These are phyloP conservation scores for Pleurotus ostreatus DNA, from an alignment of 768 basidiomycete species.

Conservation along the genomic window DNA sequence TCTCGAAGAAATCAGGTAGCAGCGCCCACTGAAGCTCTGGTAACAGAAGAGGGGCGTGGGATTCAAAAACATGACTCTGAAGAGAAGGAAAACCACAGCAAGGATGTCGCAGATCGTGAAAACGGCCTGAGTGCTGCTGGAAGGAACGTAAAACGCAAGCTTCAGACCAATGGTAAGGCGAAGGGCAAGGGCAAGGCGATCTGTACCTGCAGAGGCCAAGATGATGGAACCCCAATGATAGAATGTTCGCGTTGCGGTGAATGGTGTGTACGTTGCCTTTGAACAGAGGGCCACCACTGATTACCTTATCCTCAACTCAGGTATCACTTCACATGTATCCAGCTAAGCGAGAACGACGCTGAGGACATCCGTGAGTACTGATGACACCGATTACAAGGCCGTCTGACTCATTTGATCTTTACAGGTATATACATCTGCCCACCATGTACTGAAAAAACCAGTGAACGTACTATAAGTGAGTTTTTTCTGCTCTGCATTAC, in stretches of 20 bases:
- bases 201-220: slow-evolving; percentile 64
- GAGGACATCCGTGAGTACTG: slow-evolving; percentile 69
- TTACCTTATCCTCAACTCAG: slow-evolving; percentile 29
- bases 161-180: background rate
- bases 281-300: slow-evolving; percentile 5
- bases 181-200: slow-evolving; percentile 24
- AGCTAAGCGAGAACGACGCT: slow-evolving; percentile 58
- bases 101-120: slow-evolving; percentile 17
- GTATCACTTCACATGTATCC: slow-evolving; percentile 82
- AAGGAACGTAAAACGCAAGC: slow-evolving; percentile 16
- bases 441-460: slow-evolving; percentile 55
- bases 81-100: slow-evolving; percentile 23
- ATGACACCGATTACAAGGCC: background rate
- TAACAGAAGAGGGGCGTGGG: slow-evolving; percentile 6
- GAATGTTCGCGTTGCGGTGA: slow-evolving; percentile 65
- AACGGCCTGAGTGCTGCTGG: slow-evolving; percentile 8
- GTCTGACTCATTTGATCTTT: slow-evolving; percentile 9
- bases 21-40: background rate
- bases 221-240: slow-evolving; percentile 83
- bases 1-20: slow-evolving; percentile 4
- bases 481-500: slow-evolving; percentile 24
- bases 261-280: slow-evolving; percentile 49
- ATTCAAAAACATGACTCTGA: slow-evolving; percentile 10
- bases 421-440: slow-evolving; percentile 57
- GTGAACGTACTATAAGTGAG: slow-evolving; percentile 75